Base-by-base conservation (phyloP, 305 asterid species). In the Fraxinus sp. region DNA sequence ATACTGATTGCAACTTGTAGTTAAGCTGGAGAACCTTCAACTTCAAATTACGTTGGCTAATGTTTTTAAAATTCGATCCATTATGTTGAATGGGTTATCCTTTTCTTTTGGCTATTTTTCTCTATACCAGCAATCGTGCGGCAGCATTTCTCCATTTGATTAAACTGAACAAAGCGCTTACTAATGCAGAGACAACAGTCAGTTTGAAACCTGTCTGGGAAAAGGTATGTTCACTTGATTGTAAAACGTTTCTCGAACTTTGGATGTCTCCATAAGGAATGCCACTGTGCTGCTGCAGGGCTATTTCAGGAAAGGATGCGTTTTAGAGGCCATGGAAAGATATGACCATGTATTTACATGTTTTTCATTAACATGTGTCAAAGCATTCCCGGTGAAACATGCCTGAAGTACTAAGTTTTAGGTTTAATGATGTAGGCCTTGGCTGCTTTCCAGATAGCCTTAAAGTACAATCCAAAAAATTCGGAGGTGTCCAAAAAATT, bases 91-190 rank as follows among this genome's bases (percentile, higher is more conserved):
- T 41, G 49, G 33, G 3, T 30, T 30, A 30, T 30, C 33, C 33
- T 30, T 30, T 30, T 30, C 37, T 7, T 33, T 33, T 33, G 37
- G 37, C 37, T 5, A 33, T 4, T 33, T 33, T 33, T 32, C 35
- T 32, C 35, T 32, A 32, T 32, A 32, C 35, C 86, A 95, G 99
- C 91, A 94, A 94, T 66, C 97, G 98, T 64, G 98, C 98, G 49
- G 99, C 98, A 14, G 98, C 99, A 74, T 96, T 96, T 89, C 87
- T 95, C 83, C 89, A 95, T 86, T 86, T 94, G 97, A 93, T 92
- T 68, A 94, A 95, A 86, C 97, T 94, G 36, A 94, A 76, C 84
- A 93, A 94, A 91, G 98, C 98, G 52, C 93, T 94, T 86, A 91
- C 90, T 55, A 98, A 95, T 89, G 98, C 98, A 1, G 95, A 95